phyloP scores from a whole-genome alignment of 2,329 filamentous ascomycete species.

The Penicillium corylophilum region DNA sequence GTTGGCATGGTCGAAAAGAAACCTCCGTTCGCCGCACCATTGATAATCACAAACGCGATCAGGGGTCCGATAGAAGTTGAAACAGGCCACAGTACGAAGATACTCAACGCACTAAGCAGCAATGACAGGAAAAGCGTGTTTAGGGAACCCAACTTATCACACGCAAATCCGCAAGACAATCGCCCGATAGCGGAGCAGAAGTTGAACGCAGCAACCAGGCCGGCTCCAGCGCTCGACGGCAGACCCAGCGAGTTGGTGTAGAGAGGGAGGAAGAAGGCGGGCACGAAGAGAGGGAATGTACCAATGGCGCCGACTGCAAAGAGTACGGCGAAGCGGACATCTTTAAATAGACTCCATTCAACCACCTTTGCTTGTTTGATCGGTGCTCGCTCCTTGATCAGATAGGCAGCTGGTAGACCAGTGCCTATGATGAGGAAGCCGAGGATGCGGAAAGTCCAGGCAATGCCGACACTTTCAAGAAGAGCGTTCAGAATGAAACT shows the following conservation, averaged over 20 bases:
- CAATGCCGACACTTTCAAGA: constrained; percentile 37
- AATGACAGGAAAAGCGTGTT: constrained; percentile 57
- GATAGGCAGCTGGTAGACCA: constrained; percentile 55
- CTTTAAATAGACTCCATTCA: constrained; percentile 51
- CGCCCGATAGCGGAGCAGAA: constrained; percentile 60
- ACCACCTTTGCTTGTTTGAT: constrained; percentile 21
- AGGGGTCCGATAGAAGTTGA: constrained; percentile 56
- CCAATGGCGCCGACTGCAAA: constrained; percentile 57
- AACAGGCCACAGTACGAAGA: constrained; percentile 62
- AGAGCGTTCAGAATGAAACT: constrained; percentile 52
- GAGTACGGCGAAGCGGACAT: constrained; percentile 52
- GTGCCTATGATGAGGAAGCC: constrained; percentile 55
- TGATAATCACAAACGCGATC: constrained; percentile 58
- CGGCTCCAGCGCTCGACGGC: constrained; percentile 54
- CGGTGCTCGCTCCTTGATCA: constrained; percentile 42
- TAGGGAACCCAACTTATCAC: constrained; percentile 55
- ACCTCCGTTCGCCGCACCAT: constrained; percentile 60
- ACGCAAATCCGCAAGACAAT: constrained; percentile 54
- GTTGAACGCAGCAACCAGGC: constrained; percentile 61
- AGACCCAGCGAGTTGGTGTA: constrained; percentile 58
- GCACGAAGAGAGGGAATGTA: constrained; percentile 61
- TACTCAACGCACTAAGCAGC: constrained; percentile 55
- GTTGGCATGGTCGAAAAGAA: constrained; percentile 66
- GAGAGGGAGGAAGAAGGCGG: constrained; percentile 61
- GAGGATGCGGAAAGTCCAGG: constrained; percentile 41